Evolutionary conservation across 2,329 filamentous ascomycete genomes (phyloP).

Genomic region (Exophiala phaeomuriformis): DNA sequence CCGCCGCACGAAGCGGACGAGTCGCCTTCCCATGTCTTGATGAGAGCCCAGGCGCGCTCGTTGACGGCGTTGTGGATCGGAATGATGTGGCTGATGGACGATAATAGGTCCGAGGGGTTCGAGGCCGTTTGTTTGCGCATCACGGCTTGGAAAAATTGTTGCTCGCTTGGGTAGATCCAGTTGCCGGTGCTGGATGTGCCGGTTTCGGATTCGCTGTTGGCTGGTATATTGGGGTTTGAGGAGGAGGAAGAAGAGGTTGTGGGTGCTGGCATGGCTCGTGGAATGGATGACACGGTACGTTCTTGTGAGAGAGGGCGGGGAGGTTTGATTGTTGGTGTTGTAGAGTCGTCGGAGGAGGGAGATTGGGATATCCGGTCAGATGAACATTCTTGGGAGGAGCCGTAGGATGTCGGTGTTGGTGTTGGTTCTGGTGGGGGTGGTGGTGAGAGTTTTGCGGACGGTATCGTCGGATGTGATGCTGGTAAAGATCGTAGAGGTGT

Average conservation of each 20-base stretch:
- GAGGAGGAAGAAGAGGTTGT: not conserved
- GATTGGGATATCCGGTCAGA: constrained; percentile 28
- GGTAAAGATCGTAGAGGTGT: constrained; percentile 27
- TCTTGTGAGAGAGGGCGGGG: constrained; percentile 52
- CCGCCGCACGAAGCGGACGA: constrained; percentile 51
- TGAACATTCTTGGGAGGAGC: constrained; percentile 23
- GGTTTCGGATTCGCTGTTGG: constrained; percentile 73
- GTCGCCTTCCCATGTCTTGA: constrained; percentile 71
- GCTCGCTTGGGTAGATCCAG: constrained; percentile 95
- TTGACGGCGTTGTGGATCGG: constrained; percentile 99
- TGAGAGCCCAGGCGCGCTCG: constrained; percentile 90
- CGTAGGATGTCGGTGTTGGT: constrained; percentile 28
- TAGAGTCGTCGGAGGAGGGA: constrained; percentile 25
- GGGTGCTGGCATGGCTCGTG: constrained; percentile 45
- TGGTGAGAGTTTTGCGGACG: not conserved
- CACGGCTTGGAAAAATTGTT: constrained; percentile 98
- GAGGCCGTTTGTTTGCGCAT: constrained; percentile 68
- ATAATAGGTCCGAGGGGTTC: constrained; percentile 39
- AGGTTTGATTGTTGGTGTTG: constrained; percentile 24
- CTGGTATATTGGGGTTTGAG: constrained; percentile 35
- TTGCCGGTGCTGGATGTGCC: constrained; percentile 67
- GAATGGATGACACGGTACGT: constrained; percentile 73
- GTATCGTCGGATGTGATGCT: constrained; percentile 18
- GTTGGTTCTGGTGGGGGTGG: not conserved
- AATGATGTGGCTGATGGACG: constrained; percentile 61